These are phyloP conservation scores for Neurospora crassa DNA, from an alignment of 2,329 filamentous ascomycete species.

Conservation along the genomic window DNA sequence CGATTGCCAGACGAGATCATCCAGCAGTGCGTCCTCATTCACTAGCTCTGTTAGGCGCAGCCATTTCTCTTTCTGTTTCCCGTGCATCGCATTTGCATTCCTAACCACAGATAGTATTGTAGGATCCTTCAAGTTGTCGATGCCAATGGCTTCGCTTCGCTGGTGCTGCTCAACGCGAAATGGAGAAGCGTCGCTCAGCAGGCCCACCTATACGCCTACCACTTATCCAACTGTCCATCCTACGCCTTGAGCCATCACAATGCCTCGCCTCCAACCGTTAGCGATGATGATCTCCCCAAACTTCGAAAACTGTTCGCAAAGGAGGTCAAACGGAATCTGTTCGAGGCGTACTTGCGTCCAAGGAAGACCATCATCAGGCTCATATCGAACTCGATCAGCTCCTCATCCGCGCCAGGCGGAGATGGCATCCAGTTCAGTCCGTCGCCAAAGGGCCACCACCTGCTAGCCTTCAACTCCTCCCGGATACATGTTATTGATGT, in stretches of 20 bases:
- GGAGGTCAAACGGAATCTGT: slow-evolving; percentile 68
- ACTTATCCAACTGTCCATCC: slow-evolving; percentile 52
- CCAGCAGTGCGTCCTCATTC: slow-evolving; percentile 45
- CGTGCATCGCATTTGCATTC: slow-evolving; percentile 8
- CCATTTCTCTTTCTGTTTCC: neutral
- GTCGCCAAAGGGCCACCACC: slow-evolving; percentile 62
- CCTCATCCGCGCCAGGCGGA: slow-evolving; percentile 70
- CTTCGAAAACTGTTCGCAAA: slow-evolving; percentile 58
- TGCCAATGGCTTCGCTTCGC: slow-evolving; percentile 56
- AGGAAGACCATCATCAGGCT: slow-evolving; percentile 64
- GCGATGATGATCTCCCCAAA: slow-evolving; percentile 42
- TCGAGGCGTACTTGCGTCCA: slow-evolving; percentile 65
- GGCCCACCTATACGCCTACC: slow-evolving; percentile 51
- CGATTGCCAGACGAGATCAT: slow-evolving; percentile 60
- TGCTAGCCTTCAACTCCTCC: slow-evolving; percentile 78
- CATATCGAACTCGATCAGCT: slow-evolving; percentile 75
- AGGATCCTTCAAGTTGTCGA: slow-evolving; percentile 54
- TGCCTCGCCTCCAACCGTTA: slow-evolving; percentile 23
- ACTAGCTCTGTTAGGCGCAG: neutral
- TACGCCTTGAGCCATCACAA: slow-evolving; percentile 40
- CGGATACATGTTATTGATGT: slow-evolving; percentile 72
- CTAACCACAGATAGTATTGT: slow-evolving; percentile 7
- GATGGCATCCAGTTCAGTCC: slow-evolving; percentile 80
- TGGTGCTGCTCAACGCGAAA: slow-evolving; percentile 54
- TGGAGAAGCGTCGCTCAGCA: slow-evolving; percentile 57